phyloP scores from a whole-genome alignment of 805 yeast species.

The Zygosaccharomyces lentus region DNA sequence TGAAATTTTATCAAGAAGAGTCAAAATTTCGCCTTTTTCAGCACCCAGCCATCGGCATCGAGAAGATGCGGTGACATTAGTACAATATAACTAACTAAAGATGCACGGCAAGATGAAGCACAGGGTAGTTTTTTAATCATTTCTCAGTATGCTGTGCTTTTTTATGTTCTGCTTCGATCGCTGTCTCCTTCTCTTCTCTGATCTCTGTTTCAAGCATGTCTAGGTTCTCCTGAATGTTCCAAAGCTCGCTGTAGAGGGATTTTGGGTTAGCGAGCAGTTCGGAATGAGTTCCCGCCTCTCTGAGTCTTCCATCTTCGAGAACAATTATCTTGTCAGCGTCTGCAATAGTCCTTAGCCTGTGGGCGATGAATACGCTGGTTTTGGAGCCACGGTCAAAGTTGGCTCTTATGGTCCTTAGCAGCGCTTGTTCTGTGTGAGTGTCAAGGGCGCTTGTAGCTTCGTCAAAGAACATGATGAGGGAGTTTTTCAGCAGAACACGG shows the following conservation, averaged over 20 bases:
- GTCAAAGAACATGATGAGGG: slow-evolving; percentile 91
- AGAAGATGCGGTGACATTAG: neutral
- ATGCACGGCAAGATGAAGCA: neutral
- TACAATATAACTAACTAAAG: neutral
- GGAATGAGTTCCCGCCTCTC: slow-evolving; percentile 83
- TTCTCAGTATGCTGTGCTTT: neutral
- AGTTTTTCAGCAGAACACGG: slow-evolving; percentile 74
- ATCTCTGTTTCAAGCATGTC: slow-evolving; percentile 44
- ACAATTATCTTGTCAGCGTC: slow-evolving; percentile 93
- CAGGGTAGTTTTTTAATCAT: neutral
- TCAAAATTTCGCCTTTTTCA: slow-evolving; percentile 5
- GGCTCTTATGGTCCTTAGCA: slow-evolving; percentile 66
- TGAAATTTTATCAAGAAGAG: slow-evolving; percentile 6
- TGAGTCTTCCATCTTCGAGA: slow-evolving; percentile 68
- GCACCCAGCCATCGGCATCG: slow-evolving; percentile 7
- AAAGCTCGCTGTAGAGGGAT: slow-evolving; percentile 72
- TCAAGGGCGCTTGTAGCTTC: slow-evolving; percentile 97
- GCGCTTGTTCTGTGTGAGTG: slow-evolving; percentile 89
- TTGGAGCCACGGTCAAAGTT: slow-evolving; percentile 55
- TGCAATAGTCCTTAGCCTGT: slow-evolving; percentile 86
- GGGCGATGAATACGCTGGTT: slow-evolving; percentile 91
- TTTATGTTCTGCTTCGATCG: slow-evolving; percentile 4
- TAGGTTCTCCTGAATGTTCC: slow-evolving; percentile 88
- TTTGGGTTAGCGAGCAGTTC: slow-evolving; percentile 48
- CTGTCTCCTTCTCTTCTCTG: slow-evolving; percentile 23